Conservation (phyloP, 2,329 filamentous ascomycete species). For the Colletotrichum camelliae region DNA sequence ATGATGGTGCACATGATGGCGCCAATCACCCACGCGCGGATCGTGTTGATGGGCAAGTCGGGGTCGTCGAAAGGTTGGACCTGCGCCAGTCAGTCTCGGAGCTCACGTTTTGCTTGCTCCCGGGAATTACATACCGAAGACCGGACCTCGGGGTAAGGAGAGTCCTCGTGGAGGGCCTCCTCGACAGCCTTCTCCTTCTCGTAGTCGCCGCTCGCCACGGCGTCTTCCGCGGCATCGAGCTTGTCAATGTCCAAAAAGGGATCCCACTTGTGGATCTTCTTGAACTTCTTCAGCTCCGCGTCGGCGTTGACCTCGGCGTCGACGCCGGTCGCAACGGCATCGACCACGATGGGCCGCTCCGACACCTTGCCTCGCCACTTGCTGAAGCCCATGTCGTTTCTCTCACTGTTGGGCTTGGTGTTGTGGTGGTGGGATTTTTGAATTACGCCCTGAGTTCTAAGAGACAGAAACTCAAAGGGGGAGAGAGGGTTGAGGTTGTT, state of each 20-base stretch:
- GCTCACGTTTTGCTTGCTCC: neutral
- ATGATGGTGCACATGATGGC: constrained; percentile 62
- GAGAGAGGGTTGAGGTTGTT: neutral
- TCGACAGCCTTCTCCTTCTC: constrained; percentile 52
- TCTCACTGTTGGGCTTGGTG: neutral
- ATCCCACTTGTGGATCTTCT: constrained; percentile 59
- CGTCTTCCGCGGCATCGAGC: constrained; percentile 56
- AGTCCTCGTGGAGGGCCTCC: constrained; percentile 56
- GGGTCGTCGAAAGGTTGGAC: constrained; percentile 42
- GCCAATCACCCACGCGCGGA: constrained; percentile 66
- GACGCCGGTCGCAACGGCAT: constrained; percentile 41
- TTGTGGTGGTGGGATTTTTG: neutral
- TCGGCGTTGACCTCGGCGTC: constrained; percentile 46
- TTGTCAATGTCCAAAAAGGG: constrained; percentile 61
- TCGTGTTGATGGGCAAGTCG: constrained; percentile 60
- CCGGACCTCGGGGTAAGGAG: constrained; percentile 57
- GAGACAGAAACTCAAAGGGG: constrained; percentile 9
- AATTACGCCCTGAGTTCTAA: constrained; percentile 1
- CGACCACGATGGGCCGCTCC: constrained; percentile 43
- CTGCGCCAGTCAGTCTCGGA: neutral
- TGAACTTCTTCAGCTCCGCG: constrained; percentile 44
- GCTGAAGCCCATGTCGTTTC: constrained; percentile 35
- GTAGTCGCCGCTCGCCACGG: constrained; percentile 46
- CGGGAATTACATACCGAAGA: constrained; percentile 29
- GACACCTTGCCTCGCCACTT: constrained; percentile 49